phyloP scores from a whole-genome alignment of 768 basidiomycete genomes.

The Psilocybe cubensis region DNA sequence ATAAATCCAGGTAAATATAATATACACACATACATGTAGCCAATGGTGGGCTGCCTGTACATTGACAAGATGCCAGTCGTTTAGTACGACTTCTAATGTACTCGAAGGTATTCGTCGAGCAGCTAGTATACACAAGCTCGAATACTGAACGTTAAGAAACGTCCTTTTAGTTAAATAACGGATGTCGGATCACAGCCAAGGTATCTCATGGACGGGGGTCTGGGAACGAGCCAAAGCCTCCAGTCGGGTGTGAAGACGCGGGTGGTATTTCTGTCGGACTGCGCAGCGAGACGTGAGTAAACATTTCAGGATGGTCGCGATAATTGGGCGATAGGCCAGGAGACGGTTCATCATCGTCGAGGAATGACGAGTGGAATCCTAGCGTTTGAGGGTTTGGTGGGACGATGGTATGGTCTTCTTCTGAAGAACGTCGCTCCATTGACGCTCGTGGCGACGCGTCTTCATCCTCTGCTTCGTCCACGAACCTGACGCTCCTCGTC shows the following conservation, averaged over 20 bases:
- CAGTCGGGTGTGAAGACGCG: conserved; percentile 3
- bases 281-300: conserved; percentile 14
- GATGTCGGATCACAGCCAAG: not conserved
- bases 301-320: conserved; percentile 55
- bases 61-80: not conserved
- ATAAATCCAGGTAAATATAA: not conserved
- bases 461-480: conserved; percentile 70
- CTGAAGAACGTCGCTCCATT: conserved; percentile 10
- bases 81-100: not conserved
- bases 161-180: not conserved
- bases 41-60: too few relatives aligned
- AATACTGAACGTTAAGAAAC: not conserved
- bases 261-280: conserved; percentile 8
- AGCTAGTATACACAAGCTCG: too few relatives aligned
- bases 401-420: conserved; percentile 14
- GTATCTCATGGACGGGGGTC: conserved; percentile 8
- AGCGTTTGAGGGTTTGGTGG: conserved; percentile 39
- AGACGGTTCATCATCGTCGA: conserved; percentile 75
- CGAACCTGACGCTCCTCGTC: conserved; percentile 72
- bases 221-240: conserved; percentile 1
- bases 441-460: conserved; percentile 37
- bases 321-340: conserved; percentile 39
- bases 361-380: conserved; percentile 77
- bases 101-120: not conserved
- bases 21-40: not conserved